phyloP scores from a whole-genome alignment of 257 asterid genomes.

The Solanum pinnatisectum region DNA sequence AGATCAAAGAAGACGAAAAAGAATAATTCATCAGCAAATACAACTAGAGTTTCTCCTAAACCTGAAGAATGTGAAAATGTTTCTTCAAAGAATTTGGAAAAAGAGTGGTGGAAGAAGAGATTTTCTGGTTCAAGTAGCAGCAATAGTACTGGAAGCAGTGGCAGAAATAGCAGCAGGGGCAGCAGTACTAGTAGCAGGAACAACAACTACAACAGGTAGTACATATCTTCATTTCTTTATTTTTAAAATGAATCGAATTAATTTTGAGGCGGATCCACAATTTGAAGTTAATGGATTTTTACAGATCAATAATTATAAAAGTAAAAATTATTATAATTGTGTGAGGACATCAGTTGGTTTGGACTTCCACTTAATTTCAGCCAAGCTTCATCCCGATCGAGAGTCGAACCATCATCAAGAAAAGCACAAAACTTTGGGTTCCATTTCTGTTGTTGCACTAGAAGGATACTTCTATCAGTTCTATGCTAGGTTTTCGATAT shows the following conservation, averaged over 20 bases:
- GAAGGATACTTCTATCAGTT: not conserved
- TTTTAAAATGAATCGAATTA: not conserved
- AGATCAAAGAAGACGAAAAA: slow-evolving; percentile 24
- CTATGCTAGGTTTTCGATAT: not conserved
- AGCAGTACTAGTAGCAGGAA: slow-evolving; percentile 1
- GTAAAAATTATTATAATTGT: not conserved
- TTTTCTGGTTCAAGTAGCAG: slow-evolving; percentile 43
- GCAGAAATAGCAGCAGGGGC: slow-evolving; percentile 16
- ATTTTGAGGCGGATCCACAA: not conserved
- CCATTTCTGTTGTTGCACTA: not conserved
- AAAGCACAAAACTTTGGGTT: not conserved
- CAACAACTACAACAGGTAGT: slow-evolving; percentile 3
- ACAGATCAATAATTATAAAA: not conserved
- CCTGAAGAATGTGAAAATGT: slow-evolving; percentile 20
- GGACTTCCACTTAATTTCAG: too few relatives aligned
- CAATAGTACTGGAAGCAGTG: slow-evolving; percentile 15
- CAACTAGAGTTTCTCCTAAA: slow-evolving; percentile 34
- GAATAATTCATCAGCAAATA: not conserved
- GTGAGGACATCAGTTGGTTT: too few relatives aligned
- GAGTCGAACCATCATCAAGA: not conserved
- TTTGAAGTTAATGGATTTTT: too few relatives aligned
- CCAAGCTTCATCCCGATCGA: too few relatives aligned
- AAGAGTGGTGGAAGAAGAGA: slow-evolving; percentile 80
- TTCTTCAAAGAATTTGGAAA: slow-evolving; percentile 26
- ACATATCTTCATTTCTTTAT: not conserved